phyloP scores from a whole-genome alignment of 306 rosid species.

The Lupinus albus region DNA sequence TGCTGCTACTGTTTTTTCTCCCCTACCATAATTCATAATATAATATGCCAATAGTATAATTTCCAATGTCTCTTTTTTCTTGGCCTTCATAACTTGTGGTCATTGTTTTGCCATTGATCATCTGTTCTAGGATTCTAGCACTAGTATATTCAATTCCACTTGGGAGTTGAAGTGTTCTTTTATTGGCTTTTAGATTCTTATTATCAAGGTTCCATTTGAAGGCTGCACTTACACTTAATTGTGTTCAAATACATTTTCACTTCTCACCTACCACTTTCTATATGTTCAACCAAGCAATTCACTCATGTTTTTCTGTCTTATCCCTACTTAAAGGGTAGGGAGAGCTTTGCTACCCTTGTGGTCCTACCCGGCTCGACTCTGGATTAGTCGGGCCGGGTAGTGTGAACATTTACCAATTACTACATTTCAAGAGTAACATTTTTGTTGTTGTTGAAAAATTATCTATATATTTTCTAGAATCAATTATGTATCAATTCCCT shows the following conservation, averaged over 20 bases:
- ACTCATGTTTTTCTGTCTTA: background rate
- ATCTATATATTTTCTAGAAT: background rate
- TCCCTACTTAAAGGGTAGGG: background rate
- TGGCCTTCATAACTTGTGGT: background rate
- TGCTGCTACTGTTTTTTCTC: slow-evolving; percentile 6
- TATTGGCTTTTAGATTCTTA: background rate
- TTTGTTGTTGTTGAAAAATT: background rate
- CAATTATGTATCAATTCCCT: background rate
- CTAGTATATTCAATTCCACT: background rate
- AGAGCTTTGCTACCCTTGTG: too few relatives aligned
- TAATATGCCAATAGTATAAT: background rate
- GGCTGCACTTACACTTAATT: background rate
- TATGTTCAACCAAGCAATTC: too few relatives aligned
- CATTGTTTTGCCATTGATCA: background rate
- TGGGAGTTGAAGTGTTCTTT: background rate
- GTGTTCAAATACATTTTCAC: background rate
- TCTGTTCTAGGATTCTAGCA: background rate
- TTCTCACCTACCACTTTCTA: background rate
- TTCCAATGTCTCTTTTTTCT: slow-evolving; percentile 1
- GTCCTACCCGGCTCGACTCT: too few relatives aligned
- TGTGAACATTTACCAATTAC: background rate
- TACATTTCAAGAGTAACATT: background rate
- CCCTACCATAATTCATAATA: background rate
- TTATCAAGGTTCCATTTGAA: background rate
- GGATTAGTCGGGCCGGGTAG: too few relatives aligned